Percentiles rank a stretch among this genome's conserved stretches.
phyloP scores from a whole-genome alignment of 73 alveolate species.

The Paramecium sonneborni region DNA sequence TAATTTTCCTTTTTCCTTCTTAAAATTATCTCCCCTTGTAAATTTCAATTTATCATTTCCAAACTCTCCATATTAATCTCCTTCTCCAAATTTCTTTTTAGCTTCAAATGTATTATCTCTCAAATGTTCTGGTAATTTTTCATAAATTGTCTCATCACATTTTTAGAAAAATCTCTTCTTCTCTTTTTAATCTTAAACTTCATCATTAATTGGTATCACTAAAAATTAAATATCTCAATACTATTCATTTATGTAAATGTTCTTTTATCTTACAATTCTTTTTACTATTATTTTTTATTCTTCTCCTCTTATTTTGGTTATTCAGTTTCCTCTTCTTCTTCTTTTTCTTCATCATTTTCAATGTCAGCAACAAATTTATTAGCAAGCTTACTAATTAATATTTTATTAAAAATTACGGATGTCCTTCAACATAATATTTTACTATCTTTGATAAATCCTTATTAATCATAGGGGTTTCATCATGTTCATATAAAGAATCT shows the following conservation, averaged over 20 bases:
- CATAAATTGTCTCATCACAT: constrained; percentile 16
- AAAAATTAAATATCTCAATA: background rate
- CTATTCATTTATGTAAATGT: background rate
- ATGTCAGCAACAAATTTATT: background rate
- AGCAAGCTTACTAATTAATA: background rate
- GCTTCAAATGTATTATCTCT: constrained; percentile 65
- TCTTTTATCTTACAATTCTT: background rate
- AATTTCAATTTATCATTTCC: constrained; percentile 69
- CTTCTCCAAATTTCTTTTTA: constrained; percentile 73
- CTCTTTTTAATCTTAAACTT: background rate
- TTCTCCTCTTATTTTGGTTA: background rate
- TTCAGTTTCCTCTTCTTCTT: background rate
- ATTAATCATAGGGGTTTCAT: background rate
- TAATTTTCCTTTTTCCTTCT: constrained; percentile 77
- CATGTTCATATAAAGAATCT: constrained; percentile 3
- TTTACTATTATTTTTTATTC: background rate
- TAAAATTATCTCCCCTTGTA: constrained; percentile 69
- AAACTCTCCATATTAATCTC: constrained; percentile 68
- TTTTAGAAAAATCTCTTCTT: constrained; percentile 4
- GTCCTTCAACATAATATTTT: background rate
- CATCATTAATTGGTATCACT: background rate
- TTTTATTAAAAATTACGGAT: background rate
- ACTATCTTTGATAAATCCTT: background rate
- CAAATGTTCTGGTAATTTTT: background rate
- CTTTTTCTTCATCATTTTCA: background rate